Percentiles rank a stretch among this genome's conserved stretches.
phyloP scores from a whole-genome alignment of 2,329 filamentous ascomycete genomes.

The Grosmannia huntii region DNA sequence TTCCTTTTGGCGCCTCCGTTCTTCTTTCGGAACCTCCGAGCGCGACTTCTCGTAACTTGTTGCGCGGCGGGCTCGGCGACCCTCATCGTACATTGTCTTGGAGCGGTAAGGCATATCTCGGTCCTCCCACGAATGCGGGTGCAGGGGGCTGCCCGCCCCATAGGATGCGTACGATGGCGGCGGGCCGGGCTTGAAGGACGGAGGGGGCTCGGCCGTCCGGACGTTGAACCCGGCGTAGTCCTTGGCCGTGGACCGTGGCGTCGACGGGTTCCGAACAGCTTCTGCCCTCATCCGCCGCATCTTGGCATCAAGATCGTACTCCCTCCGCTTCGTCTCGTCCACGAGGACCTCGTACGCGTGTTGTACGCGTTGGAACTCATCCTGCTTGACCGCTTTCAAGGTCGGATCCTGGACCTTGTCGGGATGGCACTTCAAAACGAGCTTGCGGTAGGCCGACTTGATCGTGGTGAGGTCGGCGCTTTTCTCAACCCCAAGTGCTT shows the following conservation, averaged over 20 bases:
- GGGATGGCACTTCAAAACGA: slow-evolving; percentile 78
- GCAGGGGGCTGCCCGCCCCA: slow-evolving; percentile 23
- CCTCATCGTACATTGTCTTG: slow-evolving; percentile 29
- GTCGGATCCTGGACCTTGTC: slow-evolving; percentile 77
- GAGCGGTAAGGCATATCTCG: slow-evolving; percentile 27
- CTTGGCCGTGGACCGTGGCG: slow-evolving; percentile 26
- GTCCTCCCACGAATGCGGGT: slow-evolving; percentile 30
- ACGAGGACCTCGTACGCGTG: slow-evolving; percentile 84
- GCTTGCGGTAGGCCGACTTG: slow-evolving; percentile 69
- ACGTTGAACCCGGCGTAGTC: slow-evolving; percentile 30
- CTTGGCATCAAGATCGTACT: slow-evolving; percentile 67
- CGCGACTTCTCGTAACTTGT: slow-evolving; percentile 27
- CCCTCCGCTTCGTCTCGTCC: slow-evolving; percentile 56
- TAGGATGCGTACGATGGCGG: slow-evolving; percentile 17
- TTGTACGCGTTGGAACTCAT: slow-evolving; percentile 86
- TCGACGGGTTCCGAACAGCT: slow-evolving; percentile 27
- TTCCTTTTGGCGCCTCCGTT: slow-evolving; percentile 18
- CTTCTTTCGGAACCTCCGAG: slow-evolving; percentile 14
- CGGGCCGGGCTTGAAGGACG: slow-evolving; percentile 24
- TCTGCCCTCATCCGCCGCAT: slow-evolving; percentile 52
- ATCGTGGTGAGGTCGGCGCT: slow-evolving; percentile 61
- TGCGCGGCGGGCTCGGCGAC: slow-evolving; percentile 29
- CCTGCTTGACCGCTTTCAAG: slow-evolving; percentile 64
- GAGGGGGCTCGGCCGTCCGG: slow-evolving; percentile 36
- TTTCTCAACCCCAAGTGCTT: slow-evolving; percentile 57